phyloP scores from a whole-genome alignment of 768 basidiomycete genomes.

The Rossbeevera mucosa region DNA sequence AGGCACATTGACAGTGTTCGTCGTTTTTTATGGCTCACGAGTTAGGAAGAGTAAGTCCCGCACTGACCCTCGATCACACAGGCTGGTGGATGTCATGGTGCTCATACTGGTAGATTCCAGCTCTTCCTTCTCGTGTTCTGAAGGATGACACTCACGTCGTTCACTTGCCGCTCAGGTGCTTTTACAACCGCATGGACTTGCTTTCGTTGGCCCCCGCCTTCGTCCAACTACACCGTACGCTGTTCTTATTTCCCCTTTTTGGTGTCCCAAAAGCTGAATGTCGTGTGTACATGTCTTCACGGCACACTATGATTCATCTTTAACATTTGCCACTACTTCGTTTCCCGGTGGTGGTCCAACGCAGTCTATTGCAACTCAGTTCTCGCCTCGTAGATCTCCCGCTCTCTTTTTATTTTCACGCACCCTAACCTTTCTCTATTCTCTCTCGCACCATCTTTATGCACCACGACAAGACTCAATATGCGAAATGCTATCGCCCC shows the following conservation, averaged over 20 bases:
- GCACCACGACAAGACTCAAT: constrained; percentile 21
- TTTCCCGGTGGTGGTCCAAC: too few species aligned
- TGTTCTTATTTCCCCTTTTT: neutral
- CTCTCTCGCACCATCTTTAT: neutral
- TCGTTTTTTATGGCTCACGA: neutral
- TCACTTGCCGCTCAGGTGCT: constrained; percentile 9
- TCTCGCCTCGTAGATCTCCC: too few species aligned
- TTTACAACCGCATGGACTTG: constrained; percentile 10
- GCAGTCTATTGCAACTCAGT: too few species aligned
- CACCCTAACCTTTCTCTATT: neutral
- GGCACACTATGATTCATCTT: too few species aligned
- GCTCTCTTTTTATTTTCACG: neutral
- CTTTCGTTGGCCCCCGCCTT: constrained; percentile 18
- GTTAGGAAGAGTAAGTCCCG: neutral
- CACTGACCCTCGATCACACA: constrained; percentile 1
- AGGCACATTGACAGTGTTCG: constrained; percentile 24
- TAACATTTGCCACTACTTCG: neutral
- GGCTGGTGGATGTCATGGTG: constrained; percentile 23
- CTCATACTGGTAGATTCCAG: constrained; percentile 17
- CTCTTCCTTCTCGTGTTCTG: neutral
- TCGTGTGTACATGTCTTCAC: too few species aligned
- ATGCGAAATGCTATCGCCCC: constrained; percentile 18
- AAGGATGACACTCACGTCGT: neutral
- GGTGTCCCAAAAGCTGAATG: too few species aligned
- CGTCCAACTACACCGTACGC: constrained; percentile 25